Evolutionary conservation across 192 early-diverging fungal genomes (phyloP), one percentile per base, ranked within the genome.

Genomic region (Coemansia sp.): DNA sequence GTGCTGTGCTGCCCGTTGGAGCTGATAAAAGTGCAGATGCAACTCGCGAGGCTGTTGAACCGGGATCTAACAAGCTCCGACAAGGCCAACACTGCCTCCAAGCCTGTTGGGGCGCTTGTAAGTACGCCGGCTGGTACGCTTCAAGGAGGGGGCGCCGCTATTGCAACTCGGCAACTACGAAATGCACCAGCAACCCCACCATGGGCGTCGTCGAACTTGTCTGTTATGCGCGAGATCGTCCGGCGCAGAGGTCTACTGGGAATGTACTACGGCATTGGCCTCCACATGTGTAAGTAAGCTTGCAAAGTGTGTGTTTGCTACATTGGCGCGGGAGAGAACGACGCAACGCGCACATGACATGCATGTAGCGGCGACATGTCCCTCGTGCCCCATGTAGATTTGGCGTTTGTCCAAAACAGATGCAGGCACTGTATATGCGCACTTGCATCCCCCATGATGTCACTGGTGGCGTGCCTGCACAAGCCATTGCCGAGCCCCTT

Each of bases 21-120:
- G 66, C 74, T 92, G 39, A 87, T 93, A 39, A 93, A 93, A 64
- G 86, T 92, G 3, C 91, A 92, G 75, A 79, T 87, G 64, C 92
- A 92, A 70, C 75, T 92, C 24, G 87, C 91, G 34, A 78, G 84
- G 42, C 62, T 93, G 41, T 66, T 91, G 75, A 75, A 78, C 50
- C 54, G 54, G 4, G 54, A 57, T 33, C 16, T 14, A 6, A 33
- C 54, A 7, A 57, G 33, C 54, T 57, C 29, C 3, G 46, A 48
- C 46, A 21, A 6, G 5, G 19, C n/a, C 14, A 57, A 31, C 14
- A 33, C 54, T 17, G 0, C 54, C 6, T 17, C 54, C 54, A 78
- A 85, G 64, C 75, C 78, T 40, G 39, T 48, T 21, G 29, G 29
- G 3, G 33, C 54, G 31, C 54, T 57, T 57, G 33, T 57, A 16